phyloP scores from a whole-genome alignment of 805 yeast species.

The Grigorovia transvaalensis region DNA sequence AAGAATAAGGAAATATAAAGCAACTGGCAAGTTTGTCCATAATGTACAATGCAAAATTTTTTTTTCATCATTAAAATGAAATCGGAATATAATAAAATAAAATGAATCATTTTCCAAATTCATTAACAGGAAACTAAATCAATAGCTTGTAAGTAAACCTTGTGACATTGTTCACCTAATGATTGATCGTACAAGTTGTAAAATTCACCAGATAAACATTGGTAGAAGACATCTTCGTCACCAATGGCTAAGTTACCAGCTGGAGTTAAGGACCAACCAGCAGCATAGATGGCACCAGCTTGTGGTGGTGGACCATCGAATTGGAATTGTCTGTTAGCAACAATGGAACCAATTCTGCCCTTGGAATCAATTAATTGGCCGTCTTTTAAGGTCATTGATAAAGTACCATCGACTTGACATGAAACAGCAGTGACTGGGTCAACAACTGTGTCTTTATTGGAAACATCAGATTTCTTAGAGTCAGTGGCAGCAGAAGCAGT shows the following conservation, averaged over 20 bases:
- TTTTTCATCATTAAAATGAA: neutral
- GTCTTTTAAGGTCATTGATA: slow-evolving; percentile 44
- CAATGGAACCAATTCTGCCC: slow-evolving; percentile 71
- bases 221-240: slow-evolving; percentile 51
- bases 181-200: slow-evolving; percentile 65
- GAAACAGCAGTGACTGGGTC: slow-evolving; percentile 32
- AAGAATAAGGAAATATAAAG: neutral
- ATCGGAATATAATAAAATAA: neutral
- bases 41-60: neutral
- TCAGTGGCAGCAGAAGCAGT: slow-evolving; percentile 32
- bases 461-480: slow-evolving; percentile 26
- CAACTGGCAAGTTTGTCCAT: neutral
- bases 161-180: slow-evolving; percentile 50
- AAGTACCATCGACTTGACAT: slow-evolving; percentile 40
- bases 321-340: slow-evolving; percentile 77
- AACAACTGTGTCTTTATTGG: slow-evolving; percentile 11
- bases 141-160: slow-evolving; percentile 50
- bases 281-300: slow-evolving; percentile 64
- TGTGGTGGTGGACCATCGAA: slow-evolving; percentile 84
- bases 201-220: slow-evolving; percentile 64
- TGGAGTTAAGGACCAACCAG: slow-evolving; percentile 50
- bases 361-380: slow-evolving; percentile 45
- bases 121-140: slow-evolving; percentile 44
- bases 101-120: neutral
- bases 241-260: slow-evolving; percentile 59